Conservation (phyloP, 345 rosid genomes). For the Crucihimalaya himalaica region DNA sequence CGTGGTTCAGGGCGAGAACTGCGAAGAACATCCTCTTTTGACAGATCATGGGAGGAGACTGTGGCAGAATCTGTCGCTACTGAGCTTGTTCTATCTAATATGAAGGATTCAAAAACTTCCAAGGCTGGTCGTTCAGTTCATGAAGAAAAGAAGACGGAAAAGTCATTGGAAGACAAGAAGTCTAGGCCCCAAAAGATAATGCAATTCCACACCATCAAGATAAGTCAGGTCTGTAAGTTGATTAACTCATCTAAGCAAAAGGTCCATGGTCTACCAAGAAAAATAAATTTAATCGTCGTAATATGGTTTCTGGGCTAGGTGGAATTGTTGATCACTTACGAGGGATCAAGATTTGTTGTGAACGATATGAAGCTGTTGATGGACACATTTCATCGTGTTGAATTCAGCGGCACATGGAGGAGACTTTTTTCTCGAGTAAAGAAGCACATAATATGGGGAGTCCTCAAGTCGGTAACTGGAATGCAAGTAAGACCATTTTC, state of each 20-base stretch:
- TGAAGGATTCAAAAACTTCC: slow-evolving; percentile 61
- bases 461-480: slow-evolving; percentile 92
- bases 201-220: slow-evolving; percentile 89
- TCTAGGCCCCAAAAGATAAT: slow-evolving; percentile 83
- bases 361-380: slow-evolving; percentile 89
- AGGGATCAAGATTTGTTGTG: slow-evolving; percentile 91
- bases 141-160: slow-evolving; percentile 83
- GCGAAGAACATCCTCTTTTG: slow-evolving; percentile 93
- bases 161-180: slow-evolving; percentile 75
- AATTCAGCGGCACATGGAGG: slow-evolving; percentile 96
- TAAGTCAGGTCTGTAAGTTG: slow-evolving; percentile 76
- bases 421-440: slow-evolving; percentile 93
- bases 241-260: not conserved
- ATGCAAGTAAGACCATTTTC: slow-evolving; percentile 70
- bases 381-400: slow-evolving; percentile 90
- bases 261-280: not conserved
- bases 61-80: slow-evolving; percentile 93
- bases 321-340: slow-evolving; percentile 81
- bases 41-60: slow-evolving; percentile 92
- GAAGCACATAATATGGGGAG: slow-evolving; percentile 97
- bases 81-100: slow-evolving; percentile 77
- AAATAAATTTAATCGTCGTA: not conserved
- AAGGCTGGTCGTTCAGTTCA: slow-evolving; percentile 73
- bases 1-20: slow-evolving; percentile 59
- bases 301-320: slow-evolving; percentile 52